Percentiles rank a stretch among this genome's conserved stretches.
phyloP scores from a whole-genome alignment of 2,329 filamentous ascomycete species.

The Stagonosporopsis tanaceti region DNA sequence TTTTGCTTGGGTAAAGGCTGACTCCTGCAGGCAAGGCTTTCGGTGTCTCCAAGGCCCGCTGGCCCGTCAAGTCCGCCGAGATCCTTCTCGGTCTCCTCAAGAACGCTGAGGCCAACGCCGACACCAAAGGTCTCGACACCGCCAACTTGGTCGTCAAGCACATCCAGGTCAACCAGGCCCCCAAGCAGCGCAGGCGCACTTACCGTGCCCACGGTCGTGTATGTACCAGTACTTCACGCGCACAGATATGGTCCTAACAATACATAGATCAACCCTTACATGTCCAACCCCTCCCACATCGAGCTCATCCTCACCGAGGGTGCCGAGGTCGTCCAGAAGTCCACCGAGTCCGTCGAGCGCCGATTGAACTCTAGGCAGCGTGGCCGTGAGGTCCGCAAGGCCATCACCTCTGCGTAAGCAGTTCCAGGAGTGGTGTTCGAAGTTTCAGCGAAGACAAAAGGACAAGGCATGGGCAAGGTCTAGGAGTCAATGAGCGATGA shows the following conservation, averaged over 20 bases:
- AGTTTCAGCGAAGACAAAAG: constrained; percentile 36
- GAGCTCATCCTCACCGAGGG: constrained; percentile 99
- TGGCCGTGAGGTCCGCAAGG: constrained; percentile 70
- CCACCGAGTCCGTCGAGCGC: constrained; percentile 70
- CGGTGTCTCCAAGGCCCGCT: constrained; percentile 97
- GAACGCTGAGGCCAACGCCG: constrained; percentile 57
- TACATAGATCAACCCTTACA: constrained; percentile 97
- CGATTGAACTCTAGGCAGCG: constrained; percentile 93
- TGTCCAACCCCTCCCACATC: constrained; percentile 99
- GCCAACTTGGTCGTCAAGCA: constrained; percentile 98
- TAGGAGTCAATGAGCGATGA: constrained; percentile 52
- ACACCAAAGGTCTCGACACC: constrained; percentile 70
- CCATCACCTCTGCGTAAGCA: constrained; percentile 65
- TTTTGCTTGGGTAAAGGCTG: constrained; percentile 24
- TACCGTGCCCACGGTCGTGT: constrained; percentile 99
- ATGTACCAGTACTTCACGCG: constrained; percentile 60
- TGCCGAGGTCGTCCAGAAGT: constrained; percentile 95
- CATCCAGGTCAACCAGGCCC: constrained; percentile 99
- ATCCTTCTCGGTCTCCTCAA: constrained; percentile 92
- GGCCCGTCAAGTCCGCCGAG: constrained; percentile 99
- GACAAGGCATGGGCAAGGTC: constrained; percentile 47
- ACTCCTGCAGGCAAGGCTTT: constrained; percentile 86
- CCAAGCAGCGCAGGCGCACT: constrained; percentile 98
- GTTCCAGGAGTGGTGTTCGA: constrained; percentile 23
- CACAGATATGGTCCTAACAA: constrained; percentile 20